Base-by-base conservation (phyloP, 371 early-diverging fungal species). In the Gilbertella persicaria region DNA sequence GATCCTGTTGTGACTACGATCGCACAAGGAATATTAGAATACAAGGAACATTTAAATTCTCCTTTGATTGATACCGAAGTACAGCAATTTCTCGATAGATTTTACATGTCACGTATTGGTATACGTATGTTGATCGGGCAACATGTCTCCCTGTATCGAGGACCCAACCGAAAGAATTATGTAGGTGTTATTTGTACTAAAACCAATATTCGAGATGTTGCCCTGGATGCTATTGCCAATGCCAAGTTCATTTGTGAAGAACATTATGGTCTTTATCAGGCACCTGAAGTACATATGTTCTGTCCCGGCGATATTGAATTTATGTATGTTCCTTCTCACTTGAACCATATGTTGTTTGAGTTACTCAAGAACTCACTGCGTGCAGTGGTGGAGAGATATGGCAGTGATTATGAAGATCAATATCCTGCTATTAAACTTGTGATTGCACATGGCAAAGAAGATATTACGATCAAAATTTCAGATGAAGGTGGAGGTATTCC, bases 341-440 rank as follows among this genome's bases (percentile, higher is more conserved):
- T 97, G 62, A 94, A 92, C 68, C 98, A 97, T 69, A 95, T 96
- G 96, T 56, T 97, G n/a, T 97, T 97, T 78, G 98, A 97, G 80
- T 78, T 97, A 47, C 73, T 97, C 48, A 97, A 97, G 73, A 97
- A 97, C 75, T 90, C 91, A 23, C 81, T 96, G 53, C 88, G 98
- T 35, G 98, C 98, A 16, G 91, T 95, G 6, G 95, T 97, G 20
- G 98, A 97, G 71, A 75, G 86, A 45, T 90, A 86, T 66, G 96
- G 96, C 25, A 76, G 82, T 33, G 96, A 96, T 55, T 71, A 73
- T 45, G 87, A 84, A 14, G 96, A 95, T 45, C 80, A 82, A 33
- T 97, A 89, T 63, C 98, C 98, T 30, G 86, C 91, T 17, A 93
- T 97, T 64, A 92, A 90, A 61, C 71, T 97, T 8, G 86, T 96